Conservation (phyloP, 2,329 filamentous ascomycete genomes). For the Epichloe hybrida region DNA sequence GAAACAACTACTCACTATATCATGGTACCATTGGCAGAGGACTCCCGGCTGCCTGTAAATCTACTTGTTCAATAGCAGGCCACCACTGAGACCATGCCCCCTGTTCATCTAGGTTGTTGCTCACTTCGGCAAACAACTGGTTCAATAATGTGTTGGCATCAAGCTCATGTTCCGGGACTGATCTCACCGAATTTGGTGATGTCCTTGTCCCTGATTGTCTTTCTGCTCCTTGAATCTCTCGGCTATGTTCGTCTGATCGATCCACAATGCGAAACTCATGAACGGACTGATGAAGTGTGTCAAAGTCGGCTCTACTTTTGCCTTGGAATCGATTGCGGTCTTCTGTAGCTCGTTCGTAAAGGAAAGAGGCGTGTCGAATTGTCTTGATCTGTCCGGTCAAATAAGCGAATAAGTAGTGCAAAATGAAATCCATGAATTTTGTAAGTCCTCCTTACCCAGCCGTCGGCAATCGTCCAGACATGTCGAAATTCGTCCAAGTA, state of each 20-base stretch:
- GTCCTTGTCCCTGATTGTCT: neutral
- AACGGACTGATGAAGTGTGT: slow-evolving; percentile 17
- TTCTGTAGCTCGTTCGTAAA: slow-evolving; percentile 14
- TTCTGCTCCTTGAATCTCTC: slow-evolving; percentile 17
- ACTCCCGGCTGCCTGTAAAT: slow-evolving; percentile 4
- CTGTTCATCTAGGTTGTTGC: slow-evolving; percentile 15
- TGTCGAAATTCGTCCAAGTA: slow-evolving; percentile 15
- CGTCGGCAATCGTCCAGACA: slow-evolving; percentile 17
- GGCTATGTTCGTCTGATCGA: slow-evolving; percentile 17
- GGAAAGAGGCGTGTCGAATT: slow-evolving; percentile 13
- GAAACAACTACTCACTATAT: neutral
- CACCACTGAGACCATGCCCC: slow-evolving; percentile 16
- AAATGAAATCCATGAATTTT: neutral
- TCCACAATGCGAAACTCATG: slow-evolving; percentile 19
- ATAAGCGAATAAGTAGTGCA: neutral
- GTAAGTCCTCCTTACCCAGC: slow-evolving; percentile 11
- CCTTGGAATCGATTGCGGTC: slow-evolving; percentile 13
- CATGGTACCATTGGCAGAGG: neutral
- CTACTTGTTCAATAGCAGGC: slow-evolving; percentile 12
- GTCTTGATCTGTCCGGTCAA: slow-evolving; percentile 10
- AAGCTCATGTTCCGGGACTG: neutral
- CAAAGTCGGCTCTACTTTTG: slow-evolving; percentile 15
- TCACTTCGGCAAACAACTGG: slow-evolving; percentile 14
- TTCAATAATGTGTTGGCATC: slow-evolving; percentile 12
- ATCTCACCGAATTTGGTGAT: neutral